Percentiles rank a stretch among this genome's conserved stretches.
Evolutionary conservation across 2,329 filamentous ascomycete genomes (phyloP).

Genomic region (Trichoderma sp.): DNA sequence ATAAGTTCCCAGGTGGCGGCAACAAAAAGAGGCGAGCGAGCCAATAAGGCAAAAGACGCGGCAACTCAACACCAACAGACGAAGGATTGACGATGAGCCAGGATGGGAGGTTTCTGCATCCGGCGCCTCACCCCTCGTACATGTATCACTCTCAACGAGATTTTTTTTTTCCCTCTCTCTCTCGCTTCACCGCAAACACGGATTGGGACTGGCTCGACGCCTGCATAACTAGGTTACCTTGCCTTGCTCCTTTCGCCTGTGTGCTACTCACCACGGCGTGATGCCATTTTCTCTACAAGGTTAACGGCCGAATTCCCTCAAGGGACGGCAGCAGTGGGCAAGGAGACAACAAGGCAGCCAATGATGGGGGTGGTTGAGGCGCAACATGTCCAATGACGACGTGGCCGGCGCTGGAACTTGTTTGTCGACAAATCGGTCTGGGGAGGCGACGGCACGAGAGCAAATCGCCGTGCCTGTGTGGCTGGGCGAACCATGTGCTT

Average conservation of each 20-base stretch:
- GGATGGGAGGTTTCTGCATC: neutral
- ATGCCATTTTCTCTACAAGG: neutral
- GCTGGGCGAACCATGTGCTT: neutral
- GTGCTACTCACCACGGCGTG: neutral
- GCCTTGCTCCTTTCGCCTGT: neutral
- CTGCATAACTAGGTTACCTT: neutral
- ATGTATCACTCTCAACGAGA: neutral
- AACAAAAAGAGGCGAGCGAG: neutral
- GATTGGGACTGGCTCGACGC: neutral
- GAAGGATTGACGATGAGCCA: neutral
- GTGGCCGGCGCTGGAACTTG: neutral
- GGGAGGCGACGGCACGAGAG: neutral
- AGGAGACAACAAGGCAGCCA: neutral
- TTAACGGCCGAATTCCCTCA: neutral
- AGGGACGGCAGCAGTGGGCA: neutral
- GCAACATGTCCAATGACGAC: slow-evolving; percentile 12
- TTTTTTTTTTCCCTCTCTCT: neutral
- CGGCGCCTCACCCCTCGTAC: neutral
- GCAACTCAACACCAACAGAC: neutral
- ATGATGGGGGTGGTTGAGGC: neutral
- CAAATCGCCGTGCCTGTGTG: slow-evolving; percentile 3
- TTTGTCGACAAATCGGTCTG: neutral
- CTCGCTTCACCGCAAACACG: neutral
- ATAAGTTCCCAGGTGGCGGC: neutral
- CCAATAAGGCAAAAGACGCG: neutral